Evolutionary conservation across 306 rosid species (phyloP).

Genomic region (Malus domestica): ASM211411v1 NC_041802.1:16463001-16463500

Average conservation of each 20-base stretch:
- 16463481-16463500: slow-evolving; percentile 48
- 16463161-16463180: slow-evolving; percentile 29
- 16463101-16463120: slow-evolving; percentile 38
- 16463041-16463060: slow-evolving; percentile 45
- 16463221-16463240: slow-evolving; percentile 27
- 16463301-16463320: slow-evolving; percentile 33
- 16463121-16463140: slow-evolving; percentile 50
- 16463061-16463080: slow-evolving; percentile 61
- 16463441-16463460: slow-evolving; percentile 78
- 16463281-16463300: slow-evolving; percentile 89
- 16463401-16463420: slow-evolving; percentile 63
- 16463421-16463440: slow-evolving; percentile 61
- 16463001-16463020: slow-evolving; percentile 60
- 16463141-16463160: slow-evolving; percentile 46
- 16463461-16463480: slow-evolving; percentile 83
- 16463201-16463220: slow-evolving; percentile 59
- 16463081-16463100: slow-evolving; percentile 65
- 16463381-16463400: slow-evolving; percentile 76
- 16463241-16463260: slow-evolving; percentile 53
- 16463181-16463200: slow-evolving; percentile 84
- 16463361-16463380: slow-evolving; percentile 64
- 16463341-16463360: slow-evolving; percentile 57
- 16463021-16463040: slow-evolving; percentile 60
- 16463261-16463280: slow-evolving; percentile 62
- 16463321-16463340: slow-evolving; percentile 55